phyloP scores from a whole-genome alignment of 139 green algal genomes.

The Chlamydomonas sphaeroides region DNA sequence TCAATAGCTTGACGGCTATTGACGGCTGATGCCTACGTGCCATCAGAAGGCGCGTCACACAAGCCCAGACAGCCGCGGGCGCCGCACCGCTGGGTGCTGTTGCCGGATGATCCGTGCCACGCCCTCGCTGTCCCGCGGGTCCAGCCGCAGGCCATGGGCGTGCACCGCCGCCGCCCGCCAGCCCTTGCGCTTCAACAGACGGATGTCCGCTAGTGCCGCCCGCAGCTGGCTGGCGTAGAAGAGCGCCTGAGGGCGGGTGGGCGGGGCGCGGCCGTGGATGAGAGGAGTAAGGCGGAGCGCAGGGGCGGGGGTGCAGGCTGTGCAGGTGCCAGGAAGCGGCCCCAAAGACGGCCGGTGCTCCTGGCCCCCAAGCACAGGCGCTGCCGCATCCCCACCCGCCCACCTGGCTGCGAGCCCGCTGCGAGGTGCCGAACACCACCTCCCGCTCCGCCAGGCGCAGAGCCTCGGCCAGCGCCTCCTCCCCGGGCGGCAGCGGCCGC shows the following conservation, averaged over 20 bases:
- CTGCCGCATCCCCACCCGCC: background rate
- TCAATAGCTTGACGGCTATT: background rate
- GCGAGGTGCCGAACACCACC: slow-evolving; percentile 22
- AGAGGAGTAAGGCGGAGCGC: background rate
- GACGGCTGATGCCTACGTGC: too few species aligned
- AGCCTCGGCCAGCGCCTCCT: background rate
- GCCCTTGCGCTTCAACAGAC: background rate
- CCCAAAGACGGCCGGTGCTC: too few species aligned
- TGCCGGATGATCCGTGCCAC: slow-evolving; percentile 11
- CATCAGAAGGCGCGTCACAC: too few species aligned
- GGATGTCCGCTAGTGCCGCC: slow-evolving; percentile 14
- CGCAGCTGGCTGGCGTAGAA: slow-evolving; percentile 39
- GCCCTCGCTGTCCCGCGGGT: slow-evolving; percentile 7
- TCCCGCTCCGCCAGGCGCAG: slow-evolving; percentile 12
- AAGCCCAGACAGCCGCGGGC: too few species aligned
- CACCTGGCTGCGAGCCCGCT: slow-evolving; percentile 25
- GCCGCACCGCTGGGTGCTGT: too few species aligned
- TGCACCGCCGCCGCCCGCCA: background rate
- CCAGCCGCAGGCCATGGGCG: background rate
- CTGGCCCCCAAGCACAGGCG: background rate
- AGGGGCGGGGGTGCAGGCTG: background rate
- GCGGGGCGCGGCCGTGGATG: background rate
- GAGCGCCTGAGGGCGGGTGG: background rate
- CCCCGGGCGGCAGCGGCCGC: background rate
- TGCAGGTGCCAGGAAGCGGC: background rate